phyloP scores from a whole-genome alignment of 257 asterid genomes.

The Penstemon barbatus region DNA sequence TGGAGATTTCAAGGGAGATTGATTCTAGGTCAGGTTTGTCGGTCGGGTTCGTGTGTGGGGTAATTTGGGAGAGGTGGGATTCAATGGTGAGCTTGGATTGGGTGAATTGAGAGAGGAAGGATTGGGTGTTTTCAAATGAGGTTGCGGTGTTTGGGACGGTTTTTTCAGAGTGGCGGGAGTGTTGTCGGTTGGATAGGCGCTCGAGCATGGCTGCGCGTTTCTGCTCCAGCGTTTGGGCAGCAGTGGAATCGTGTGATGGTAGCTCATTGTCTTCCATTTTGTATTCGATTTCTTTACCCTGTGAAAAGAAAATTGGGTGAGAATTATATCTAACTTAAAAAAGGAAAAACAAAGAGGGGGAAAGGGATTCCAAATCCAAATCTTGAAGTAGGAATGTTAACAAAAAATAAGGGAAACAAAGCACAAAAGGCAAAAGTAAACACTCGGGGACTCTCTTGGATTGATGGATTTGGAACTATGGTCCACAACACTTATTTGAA shows the following conservation, averaged over 20 bases:
- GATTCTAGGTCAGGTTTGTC: conserved; percentile 56
- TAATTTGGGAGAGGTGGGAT: conserved; percentile 52
- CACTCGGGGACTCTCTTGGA: no score
- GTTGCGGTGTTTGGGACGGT: conserved; percentile 32
- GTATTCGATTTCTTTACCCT: no score
- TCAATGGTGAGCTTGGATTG: conserved; percentile 68
- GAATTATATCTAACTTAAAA: no score
- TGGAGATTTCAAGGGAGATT: conserved; percentile 54
- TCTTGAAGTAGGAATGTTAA: no score
- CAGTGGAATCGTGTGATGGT: neutral
- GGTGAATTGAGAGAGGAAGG: conserved; percentile 66
- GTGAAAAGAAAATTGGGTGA: no score
- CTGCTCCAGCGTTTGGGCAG: conserved; percentile 42
- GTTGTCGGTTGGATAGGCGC: conserved; percentile 75
- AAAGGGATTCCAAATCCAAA: no score
- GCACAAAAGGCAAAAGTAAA: no score
- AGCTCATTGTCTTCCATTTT: no score
- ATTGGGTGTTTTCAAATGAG: conserved; percentile 49
- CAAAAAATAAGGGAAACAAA: no score
- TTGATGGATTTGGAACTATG: no score
- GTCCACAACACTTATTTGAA: no score
- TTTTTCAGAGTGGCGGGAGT: conserved; percentile 49
- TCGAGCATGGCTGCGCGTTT: conserved; percentile 85
- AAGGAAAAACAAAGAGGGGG: no score
- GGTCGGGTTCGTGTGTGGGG: conserved; percentile 34